phyloP scores from a whole-genome alignment of 768 basidiomycete genomes.

The Pisolithus sp. region DNA sequence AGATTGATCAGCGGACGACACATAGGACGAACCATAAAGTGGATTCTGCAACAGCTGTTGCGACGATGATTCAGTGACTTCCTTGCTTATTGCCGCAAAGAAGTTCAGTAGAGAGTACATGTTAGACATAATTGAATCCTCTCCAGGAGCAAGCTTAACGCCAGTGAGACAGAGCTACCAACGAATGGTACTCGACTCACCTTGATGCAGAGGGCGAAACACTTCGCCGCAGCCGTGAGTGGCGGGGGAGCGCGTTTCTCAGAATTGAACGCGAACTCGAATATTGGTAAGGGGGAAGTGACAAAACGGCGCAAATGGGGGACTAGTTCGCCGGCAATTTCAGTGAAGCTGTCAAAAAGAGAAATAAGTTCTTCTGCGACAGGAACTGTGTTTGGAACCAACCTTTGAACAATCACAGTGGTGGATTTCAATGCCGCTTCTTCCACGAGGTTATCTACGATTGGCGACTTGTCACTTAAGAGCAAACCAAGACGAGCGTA shows the following conservation, averaged over 20 bases:
- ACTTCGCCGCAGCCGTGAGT: constrained; percentile 80
- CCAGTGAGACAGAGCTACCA: constrained; percentile 4
- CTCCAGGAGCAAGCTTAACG: constrained; percentile 69
- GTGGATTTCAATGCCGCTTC: constrained; percentile 86
- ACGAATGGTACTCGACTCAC: constrained; percentile 32
- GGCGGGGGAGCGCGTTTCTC: constrained; percentile 73
- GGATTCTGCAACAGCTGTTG: constrained; percentile 38
- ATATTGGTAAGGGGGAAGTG: constrained; percentile 79
- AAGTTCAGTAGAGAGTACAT: constrained; percentile 96
- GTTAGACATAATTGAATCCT: constrained; percentile 88
- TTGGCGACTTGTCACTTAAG: constrained; percentile 73
- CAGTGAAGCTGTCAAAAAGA: constrained; percentile 57
- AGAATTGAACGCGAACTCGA: constrained; percentile 77
- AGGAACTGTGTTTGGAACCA: constrained; percentile 10
- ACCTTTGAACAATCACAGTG: constrained; percentile 82
- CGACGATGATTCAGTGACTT: constrained; percentile 50
- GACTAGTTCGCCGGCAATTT: constrained; percentile 68
- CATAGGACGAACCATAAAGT: constrained; percentile 27
- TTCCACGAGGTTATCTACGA: constrained; percentile 78
- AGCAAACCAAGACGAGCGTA: constrained; percentile 65
- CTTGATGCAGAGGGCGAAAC: constrained; percentile 83
- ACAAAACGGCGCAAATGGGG: constrained; percentile 81
- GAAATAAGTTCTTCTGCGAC: background rate
- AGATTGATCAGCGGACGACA: constrained; percentile 37
- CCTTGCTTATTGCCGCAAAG: constrained; percentile 79